Evolutionary conservation across 352 stramenopile species (phyloP), one percentile per base, ranked within the genome.

Genomic region (Peronospora farinosa): DNA sequence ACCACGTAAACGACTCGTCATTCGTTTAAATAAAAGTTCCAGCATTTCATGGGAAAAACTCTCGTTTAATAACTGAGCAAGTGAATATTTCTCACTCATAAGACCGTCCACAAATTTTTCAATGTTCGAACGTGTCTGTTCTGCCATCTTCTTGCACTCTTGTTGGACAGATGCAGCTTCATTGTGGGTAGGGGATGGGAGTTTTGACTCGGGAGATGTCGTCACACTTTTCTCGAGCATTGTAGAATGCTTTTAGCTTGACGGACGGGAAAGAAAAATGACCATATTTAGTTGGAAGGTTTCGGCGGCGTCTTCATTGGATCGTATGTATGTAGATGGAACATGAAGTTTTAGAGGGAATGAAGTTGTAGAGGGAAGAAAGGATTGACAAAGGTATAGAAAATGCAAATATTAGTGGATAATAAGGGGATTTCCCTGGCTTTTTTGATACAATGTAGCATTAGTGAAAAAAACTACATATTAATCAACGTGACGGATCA

Each of bases 91-190:
- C 17, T 79, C 67, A 45, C 71, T 73, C 70, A 84, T 89, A 42
- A 89, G 56, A n/a, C 72, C 80, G 51, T 92, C 80, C 41, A 92
- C 80, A 50, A 92, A 92, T 36, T 70, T 73, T 69, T 92, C 80
- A 40, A 92, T 88, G 57, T 81, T 88, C 40, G 60, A 58, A 38
- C 80, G 80, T 51, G 84, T 57, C 36, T 65, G 47, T 47, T 88
- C 78, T 11, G 71, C 67, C 19, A 74, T 61, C 39, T 70, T 63
- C 59, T 82, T 79, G 54, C 60, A 69, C 13, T 69, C 67, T 62
- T 72, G 62, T 41, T 71, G 61, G 47, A 27, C 23, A 7, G 65
- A 67, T 21, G 54, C 55, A 23, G 52, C 48, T 37, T 72, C 63
- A 41, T 52, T 63, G 56, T 35, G 35, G 21, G 51, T 59, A 21